Conservation (phyloP, 768 basidiomycete genomes). For the Rhodotorula graminis region DNA sequence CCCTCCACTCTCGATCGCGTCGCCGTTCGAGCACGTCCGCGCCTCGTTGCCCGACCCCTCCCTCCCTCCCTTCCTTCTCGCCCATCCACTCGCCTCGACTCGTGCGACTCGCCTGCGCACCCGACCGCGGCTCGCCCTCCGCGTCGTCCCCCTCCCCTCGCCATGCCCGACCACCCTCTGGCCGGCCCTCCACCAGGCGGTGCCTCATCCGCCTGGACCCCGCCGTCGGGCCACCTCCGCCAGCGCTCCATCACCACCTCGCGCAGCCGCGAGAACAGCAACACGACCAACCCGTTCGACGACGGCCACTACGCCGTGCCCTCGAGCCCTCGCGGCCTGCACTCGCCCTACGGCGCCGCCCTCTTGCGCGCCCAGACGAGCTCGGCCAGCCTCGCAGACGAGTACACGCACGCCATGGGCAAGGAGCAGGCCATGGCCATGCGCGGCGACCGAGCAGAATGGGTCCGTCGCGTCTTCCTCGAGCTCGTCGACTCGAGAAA, state of each 20-base stretch:
- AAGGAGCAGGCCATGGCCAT: constrained; percentile 22
- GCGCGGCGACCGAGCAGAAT: constrained; percentile 12
- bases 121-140: no score
- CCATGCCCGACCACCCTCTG: no score
- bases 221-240: constrained; percentile 5
- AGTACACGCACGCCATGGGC: background rate
- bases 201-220: background rate
- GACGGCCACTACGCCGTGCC: constrained; percentile 7
- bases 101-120: no score
- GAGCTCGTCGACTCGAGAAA: no score
- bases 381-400: background rate
- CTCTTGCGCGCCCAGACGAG: constrained; percentile 1
- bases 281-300: constrained; percentile 28
- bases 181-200: background rate
- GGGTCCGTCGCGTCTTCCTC: constrained; percentile 5
- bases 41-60: no score
- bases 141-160: no score
- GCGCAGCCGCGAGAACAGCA: background rate
- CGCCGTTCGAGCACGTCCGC: no score
- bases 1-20: no score
- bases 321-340: constrained; percentile 1
- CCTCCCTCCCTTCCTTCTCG: no score
- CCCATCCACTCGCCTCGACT: no score
- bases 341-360: constrained; percentile 15
- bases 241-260: constrained; percentile 9